Evolutionary conservation across 2,329 filamentous ascomycete genomes (phyloP).

Genomic region (Xylariaceae sp.): DNA sequence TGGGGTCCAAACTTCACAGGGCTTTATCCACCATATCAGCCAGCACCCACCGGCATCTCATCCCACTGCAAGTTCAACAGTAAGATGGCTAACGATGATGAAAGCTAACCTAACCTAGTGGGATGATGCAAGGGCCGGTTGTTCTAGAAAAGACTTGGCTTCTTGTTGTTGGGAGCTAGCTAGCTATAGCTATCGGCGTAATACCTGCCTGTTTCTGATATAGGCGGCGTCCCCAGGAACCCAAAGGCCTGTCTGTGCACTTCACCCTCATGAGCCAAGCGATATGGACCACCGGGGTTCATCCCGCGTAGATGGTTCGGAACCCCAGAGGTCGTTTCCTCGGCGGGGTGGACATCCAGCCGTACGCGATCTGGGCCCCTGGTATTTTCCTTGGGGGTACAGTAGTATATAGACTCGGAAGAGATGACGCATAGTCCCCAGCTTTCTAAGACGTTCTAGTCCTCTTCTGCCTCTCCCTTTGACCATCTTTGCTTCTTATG

Average conservation of each 20-base stretch:
- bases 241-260: too few relatives aligned
- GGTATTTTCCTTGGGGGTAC: not conserved
- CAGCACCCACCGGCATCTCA: not conserved
- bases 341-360: too few relatives aligned
- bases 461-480: slow-evolving; percentile 11
- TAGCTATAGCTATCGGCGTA: too few relatives aligned
- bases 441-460: not conserved
- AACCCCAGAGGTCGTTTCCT: slow-evolving; percentile 2
- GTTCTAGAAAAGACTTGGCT: slow-evolving; percentile 5
- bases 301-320: not conserved
- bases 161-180: too few relatives aligned
- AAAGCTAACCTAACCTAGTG: too few relatives aligned
- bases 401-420: not conserved
- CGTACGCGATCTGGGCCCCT: not conserved
- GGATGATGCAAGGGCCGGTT: slow-evolving; percentile 1
- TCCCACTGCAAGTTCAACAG: not conserved
- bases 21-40: not conserved
- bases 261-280: too few relatives aligned
- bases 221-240: too few relatives aligned
- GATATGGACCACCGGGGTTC: slow-evolving; percentile 4
- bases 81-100: too few relatives aligned
- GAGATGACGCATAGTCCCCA: not conserved
- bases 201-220: too few relatives aligned
- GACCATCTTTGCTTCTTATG: slow-evolving; percentile 17
- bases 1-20: not conserved